Evolutionary conservation across 1,284 basidiomycete genomes (phyloP).

Genomic region (Clitocybe nebularis): DNA sequence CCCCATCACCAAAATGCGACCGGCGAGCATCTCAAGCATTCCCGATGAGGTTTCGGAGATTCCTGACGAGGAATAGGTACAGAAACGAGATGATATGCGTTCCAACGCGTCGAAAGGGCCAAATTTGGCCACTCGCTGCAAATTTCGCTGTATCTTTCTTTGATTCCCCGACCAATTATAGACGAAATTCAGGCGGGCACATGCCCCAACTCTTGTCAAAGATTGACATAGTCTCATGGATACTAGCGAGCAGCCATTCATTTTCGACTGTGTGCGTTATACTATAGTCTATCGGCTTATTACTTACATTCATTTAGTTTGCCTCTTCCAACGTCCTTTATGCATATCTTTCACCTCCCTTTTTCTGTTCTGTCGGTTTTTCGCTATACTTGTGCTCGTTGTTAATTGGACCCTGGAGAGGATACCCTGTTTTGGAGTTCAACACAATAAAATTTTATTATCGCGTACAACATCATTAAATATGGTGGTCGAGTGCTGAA

Average conservation of each 20-base stretch:
- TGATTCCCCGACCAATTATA: neutral
- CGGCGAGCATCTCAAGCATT: constrained; percentile 41
- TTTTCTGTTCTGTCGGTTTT: neutral
- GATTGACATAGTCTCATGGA: neutral
- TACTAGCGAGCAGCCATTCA: neutral
- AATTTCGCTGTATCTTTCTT: neutral
- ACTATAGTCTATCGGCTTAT: neutral
- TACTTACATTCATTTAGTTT: neutral
- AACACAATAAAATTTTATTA: no score
- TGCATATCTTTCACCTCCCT: neutral
- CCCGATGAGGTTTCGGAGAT: constrained; percentile 48
- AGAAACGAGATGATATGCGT: neutral
- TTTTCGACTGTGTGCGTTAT: neutral
- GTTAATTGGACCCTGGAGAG: neutral
- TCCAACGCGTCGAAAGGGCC: neutral
- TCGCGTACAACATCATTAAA: no score
- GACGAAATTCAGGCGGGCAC: neutral
- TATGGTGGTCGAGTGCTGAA: no score
- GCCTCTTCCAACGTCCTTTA: neutral
- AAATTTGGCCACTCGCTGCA: neutral
- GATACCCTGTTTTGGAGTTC: no score
- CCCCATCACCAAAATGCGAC: constrained; percentile 34
- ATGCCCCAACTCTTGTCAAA: neutral
- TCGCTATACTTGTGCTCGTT: neutral
- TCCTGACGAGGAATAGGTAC: constrained; percentile 32